These are phyloP conservation scores for Polygonum maritimum DNA, from an alignment of 148 eudicot genomes.

Conservation along the genomic window DNA sequence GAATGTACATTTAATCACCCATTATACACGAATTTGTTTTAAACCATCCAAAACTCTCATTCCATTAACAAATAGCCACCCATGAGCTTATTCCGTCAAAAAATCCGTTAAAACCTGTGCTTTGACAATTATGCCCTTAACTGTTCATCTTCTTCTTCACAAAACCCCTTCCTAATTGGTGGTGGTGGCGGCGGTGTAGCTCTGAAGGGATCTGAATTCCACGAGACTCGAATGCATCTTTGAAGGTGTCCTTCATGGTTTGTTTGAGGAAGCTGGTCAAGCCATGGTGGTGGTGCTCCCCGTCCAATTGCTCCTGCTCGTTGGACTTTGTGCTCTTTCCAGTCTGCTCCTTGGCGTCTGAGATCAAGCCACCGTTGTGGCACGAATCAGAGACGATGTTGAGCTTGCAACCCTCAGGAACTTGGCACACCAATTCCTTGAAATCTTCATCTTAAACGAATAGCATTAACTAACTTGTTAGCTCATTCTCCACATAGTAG, in stretches of 20 bases:
- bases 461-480: neutral
- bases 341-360: conserved; percentile 72
- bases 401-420: conserved; percentile 57
- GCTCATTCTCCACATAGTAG: neutral
- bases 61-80: no score
- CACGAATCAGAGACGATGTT: conserved; percentile 90
- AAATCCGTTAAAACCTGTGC: no score
- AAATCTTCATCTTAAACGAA: conserved; percentile 60
- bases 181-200: conserved; percentile 26
- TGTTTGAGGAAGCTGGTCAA: conserved; percentile 39
- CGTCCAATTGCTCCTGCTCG: neutral
- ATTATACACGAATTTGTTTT: no score
- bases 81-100: no score
- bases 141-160: no score
- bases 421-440: conserved; percentile 53
- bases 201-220: conserved; percentile 55
- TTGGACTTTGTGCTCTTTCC: conserved; percentile 34
- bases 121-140: no score
- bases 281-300: conserved; percentile 15
- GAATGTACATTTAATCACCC: no score
- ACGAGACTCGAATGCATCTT: conserved; percentile 50
- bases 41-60: no score
- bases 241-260: conserved; percentile 24
- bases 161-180: conserved; percentile 6
- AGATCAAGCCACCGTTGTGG: conserved; percentile 87